A percentile compares a stretch with the other conserved stretches of the same genome.
phyloP scores from a whole-genome alignment of 1,284 basidiomycete species.

The Cyathus pygmaeus region DNA sequence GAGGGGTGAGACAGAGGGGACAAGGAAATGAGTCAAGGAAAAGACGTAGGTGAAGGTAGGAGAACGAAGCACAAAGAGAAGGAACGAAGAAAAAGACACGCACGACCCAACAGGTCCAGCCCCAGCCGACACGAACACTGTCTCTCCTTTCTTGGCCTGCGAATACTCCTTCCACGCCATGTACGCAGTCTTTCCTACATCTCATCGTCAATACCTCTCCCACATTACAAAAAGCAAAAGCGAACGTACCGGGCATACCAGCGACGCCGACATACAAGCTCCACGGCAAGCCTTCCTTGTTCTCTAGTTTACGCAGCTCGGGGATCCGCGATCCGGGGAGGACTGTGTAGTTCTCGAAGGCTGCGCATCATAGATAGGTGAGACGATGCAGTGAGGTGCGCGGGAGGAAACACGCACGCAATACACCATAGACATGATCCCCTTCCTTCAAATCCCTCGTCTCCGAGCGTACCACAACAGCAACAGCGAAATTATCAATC shows the following conservation, averaged over 20 bases:
- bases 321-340: constrained; percentile 39
- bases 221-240: neutral
- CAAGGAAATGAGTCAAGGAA: neutral
- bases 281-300: constrained; percentile 55
- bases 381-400: neutral
- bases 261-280: constrained; percentile 57
- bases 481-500: constrained; percentile 40
- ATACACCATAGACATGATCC: constrained; percentile 53
- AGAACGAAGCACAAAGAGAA: neutral
- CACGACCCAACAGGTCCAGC: constrained; percentile 57
- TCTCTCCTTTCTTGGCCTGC: constrained; percentile 59
- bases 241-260: constrained; percentile 52
- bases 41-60: neutral
- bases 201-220: neutral
- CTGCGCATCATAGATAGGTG: neutral
- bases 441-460: constrained; percentile 46
- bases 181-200: constrained; percentile 51
- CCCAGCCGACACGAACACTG: constrained; percentile 65
- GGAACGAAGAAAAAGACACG: constrained; percentile 12
- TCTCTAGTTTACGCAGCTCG: constrained; percentile 33
- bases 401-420: constrained; percentile 26
- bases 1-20: too few species aligned
- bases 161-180: constrained; percentile 52
- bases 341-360: constrained; percentile 12
- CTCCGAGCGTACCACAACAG: constrained; percentile 57